Percentiles rank a stretch among this genome's conserved stretches.
These are phyloP conservation scores for Verticillium albo-atrum DNA, from an alignment of 2,329 filamentous ascomycete genomes.

Conservation along the genomic window DNA sequence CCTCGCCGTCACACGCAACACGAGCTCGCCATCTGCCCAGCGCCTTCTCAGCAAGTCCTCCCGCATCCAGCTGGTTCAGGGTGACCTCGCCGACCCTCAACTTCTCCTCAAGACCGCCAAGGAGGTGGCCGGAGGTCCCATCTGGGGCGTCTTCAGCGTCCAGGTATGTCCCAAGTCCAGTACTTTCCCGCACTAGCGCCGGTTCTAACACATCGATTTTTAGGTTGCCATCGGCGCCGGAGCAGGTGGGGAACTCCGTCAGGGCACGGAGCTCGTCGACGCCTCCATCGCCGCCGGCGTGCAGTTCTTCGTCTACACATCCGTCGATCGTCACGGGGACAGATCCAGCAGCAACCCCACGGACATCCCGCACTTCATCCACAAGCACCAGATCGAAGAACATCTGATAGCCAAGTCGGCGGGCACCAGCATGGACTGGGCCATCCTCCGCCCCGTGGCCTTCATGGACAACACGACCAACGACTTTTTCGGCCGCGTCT, in stretches of 20 bases:
- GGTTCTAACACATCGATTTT: neutral
- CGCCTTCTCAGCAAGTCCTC: slow-evolving; percentile 37
- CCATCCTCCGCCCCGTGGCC: slow-evolving; percentile 30
- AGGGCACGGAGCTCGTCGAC: slow-evolving; percentile 54
- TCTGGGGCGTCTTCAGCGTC: slow-evolving; percentile 60
- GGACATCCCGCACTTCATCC: slow-evolving; percentile 53
- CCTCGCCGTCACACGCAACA: slow-evolving; percentile 56
- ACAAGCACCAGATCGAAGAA: slow-evolving; percentile 56
- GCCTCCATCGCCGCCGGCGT: slow-evolving; percentile 49
- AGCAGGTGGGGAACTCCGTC: slow-evolving; percentile 37
- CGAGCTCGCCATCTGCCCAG: slow-evolving; percentile 44
- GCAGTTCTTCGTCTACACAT: slow-evolving; percentile 56
- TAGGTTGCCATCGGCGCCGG: slow-evolving; percentile 18
- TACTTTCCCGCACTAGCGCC: neutral
- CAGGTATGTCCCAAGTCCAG: slow-evolving; percentile 34
- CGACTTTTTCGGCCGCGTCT: slow-evolving; percentile 23
- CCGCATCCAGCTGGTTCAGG: slow-evolving; percentile 51
- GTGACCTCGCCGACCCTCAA: slow-evolving; percentile 47
- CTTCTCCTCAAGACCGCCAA: slow-evolving; percentile 43
- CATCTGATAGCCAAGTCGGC: slow-evolving; percentile 44
- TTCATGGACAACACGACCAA: slow-evolving; percentile 35
- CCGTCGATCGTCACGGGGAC: slow-evolving; percentile 55
- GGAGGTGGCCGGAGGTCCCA: slow-evolving; percentile 16
- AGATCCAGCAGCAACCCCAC: slow-evolving; percentile 46
- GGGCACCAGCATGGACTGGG: slow-evolving; percentile 25